These are phyloP conservation scores for Sistotremastrum niveocremeum DNA, from an alignment of 768 basidiomycete genomes.

Conservation along the genomic window DNA sequence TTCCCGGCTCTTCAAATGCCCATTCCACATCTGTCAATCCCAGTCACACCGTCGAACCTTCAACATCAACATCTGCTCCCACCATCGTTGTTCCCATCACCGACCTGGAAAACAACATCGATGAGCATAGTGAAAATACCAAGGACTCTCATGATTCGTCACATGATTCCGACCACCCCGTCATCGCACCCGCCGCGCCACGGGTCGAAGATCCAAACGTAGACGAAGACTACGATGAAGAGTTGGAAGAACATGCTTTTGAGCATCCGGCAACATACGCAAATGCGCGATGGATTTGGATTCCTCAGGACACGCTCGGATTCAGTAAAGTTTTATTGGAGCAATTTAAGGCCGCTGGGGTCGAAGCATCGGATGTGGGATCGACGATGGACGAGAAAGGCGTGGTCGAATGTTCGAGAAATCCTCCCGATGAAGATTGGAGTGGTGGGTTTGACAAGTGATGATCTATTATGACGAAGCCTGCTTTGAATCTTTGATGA, in stretches of 20 bases:
- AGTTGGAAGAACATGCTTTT: conserved; percentile 23
- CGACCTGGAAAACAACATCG: neutral
- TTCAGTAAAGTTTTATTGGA: conserved; percentile 18
- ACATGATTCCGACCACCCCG: neutral
- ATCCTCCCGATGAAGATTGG: conserved; percentile 18
- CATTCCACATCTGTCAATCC: neutral
- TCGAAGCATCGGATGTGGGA: conserved; percentile 20
- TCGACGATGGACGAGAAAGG: conserved; percentile 21
- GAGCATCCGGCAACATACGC: conserved; percentile 34
- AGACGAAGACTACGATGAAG: conserved; percentile 9
- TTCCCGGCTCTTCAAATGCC: neutral
- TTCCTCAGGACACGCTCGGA: conserved; percentile 29
- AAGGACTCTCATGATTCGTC: neutral
- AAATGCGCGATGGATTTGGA: conserved; percentile 27
- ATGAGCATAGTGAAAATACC: neutral
- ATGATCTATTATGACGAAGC: too few relatives aligned
- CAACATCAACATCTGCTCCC: neutral
- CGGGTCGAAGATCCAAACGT: neutral
- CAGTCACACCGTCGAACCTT: neutral
- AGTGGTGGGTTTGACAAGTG: neutral
- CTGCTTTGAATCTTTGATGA: too few relatives aligned
- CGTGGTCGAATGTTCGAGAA: conserved; percentile 17
- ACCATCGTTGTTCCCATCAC: neutral
- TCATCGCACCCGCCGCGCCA: neutral
- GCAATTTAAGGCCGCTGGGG: conserved; percentile 20